Base-by-base conservation (phyloP, 768 basidiomycete species). In the Dioszegia aurantiaca region DNA sequence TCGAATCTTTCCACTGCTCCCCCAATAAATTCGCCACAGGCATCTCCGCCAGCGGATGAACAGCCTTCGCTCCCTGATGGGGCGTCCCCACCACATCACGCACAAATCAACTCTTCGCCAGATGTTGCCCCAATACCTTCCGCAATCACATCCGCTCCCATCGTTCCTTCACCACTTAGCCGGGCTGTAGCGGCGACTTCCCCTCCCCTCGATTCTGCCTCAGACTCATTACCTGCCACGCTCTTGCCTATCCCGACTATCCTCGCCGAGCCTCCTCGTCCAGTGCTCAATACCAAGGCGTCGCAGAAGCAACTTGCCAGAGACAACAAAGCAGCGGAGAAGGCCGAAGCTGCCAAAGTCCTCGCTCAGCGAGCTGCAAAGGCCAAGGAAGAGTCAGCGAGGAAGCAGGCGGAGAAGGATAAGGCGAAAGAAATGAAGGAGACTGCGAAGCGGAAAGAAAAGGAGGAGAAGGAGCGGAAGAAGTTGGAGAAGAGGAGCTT, bases 281-380 rank as follows among this genome's bases (percentile, higher is more conserved):
- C 24, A 17, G 46, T 1, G 37, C 57, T 24, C 17, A 3, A 8
- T 27, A 41, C 56, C 0, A 67, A 67, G 48, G 70, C 68, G 46
- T 58, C 61, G 23, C 70, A 69, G 45, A 73, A 74, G 57, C 61
- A 74, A 42, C 51, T 72, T 12, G 65, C 63, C 6, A 70, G 69
- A 43, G 70, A 69, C 27, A 68, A 70, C 12, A 76, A 73, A 52
- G 60, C 59, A 23, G 69, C 67, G 23, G 71, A 65, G 47, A 65
- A 71, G 51, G 64, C 61, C 40, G 62, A 64, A 39, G 63, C 63
- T 2, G 56, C 53, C 36, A 56, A 61, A 45, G 42, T 65, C 19
- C 58, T 62, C n/a, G 59, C 59, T 17, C 48, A 63, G 49, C 54
- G 62, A 27, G 71, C 69, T 8, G 69, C 67, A 30, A 58, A 51